phyloP scores from a whole-genome alignment of 2,329 filamentous ascomycete species.

The Colletotrichum salicis region DNA sequence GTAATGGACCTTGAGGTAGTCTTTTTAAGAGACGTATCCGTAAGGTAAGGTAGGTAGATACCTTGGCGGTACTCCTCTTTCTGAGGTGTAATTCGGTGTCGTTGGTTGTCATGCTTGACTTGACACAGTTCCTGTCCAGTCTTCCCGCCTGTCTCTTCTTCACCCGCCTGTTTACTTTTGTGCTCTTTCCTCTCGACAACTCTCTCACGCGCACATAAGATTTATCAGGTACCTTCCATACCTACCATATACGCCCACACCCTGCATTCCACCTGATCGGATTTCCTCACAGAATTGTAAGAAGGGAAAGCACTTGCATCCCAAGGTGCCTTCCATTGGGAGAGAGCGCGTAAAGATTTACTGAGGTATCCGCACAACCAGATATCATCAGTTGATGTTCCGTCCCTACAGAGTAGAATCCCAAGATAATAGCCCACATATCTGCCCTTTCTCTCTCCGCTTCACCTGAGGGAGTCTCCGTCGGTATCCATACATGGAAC shows the following conservation, averaged over 20 bases:
- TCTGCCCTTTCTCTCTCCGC: neutral
- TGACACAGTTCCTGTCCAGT: neutral
- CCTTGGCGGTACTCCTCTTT: neutral
- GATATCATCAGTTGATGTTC: neutral
- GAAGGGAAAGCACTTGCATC: no score
- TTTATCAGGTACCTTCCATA: no score
- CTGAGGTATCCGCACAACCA: neutral
- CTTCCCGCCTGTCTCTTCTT: slow-evolving; percentile 11
- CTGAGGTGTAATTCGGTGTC: neutral
- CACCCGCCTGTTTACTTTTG: slow-evolving; percentile 2
- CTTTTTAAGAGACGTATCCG: neutral
- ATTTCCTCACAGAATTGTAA: no score
- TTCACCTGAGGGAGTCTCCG: neutral
- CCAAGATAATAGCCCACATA: neutral
- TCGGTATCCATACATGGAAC: neutral
- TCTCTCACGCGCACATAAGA: neutral
- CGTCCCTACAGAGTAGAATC: neutral
- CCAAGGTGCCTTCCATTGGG: no score
- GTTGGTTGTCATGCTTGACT: neutral
- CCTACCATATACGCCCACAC: neutral
- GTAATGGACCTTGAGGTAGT: neutral
- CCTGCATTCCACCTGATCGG: neutral
- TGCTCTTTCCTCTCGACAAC: neutral
- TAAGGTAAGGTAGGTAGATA: neutral
- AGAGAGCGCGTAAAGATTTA: neutral